phyloP scores from a whole-genome alignment of 768 basidiomycete species.

The Leucocoprinus leucothites region DNA sequence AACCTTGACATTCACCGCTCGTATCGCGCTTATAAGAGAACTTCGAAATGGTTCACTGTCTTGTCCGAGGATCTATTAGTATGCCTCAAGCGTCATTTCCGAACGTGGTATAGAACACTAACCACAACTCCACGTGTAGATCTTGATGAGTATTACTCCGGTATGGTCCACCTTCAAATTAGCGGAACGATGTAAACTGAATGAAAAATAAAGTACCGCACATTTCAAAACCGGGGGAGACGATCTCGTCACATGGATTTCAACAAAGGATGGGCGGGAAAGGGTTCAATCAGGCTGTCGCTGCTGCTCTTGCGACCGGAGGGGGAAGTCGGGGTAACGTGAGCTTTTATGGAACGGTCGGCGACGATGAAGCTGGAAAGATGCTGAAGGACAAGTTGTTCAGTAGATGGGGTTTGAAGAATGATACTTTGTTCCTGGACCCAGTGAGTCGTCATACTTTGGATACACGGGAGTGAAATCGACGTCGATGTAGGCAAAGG shows the following conservation, averaged over 20 bases:
- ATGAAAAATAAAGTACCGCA: slow-evolving; percentile 35
- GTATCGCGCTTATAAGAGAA: neutral
- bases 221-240: slow-evolving; percentile 57
- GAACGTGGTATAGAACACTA: neutral
- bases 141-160: slow-evolving; percentile 57
- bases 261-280: slow-evolving; percentile 56
- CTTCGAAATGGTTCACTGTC: slow-evolving; percentile 21
- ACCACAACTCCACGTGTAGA: slow-evolving; percentile 26
- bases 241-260: slow-evolving; percentile 49
- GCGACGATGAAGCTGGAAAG: slow-evolving; percentile 42
- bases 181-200: neutral
- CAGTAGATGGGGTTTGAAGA: slow-evolving; percentile 34
- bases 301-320: slow-evolving; percentile 50
- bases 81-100: slow-evolving; percentile 14
- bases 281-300: slow-evolving; percentile 63
- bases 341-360: slow-evolving; percentile 50
- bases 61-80: slow-evolving; percentile 52
- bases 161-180: slow-evolving; percentile 24
- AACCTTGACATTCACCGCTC: neutral
- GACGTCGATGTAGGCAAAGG: slow-evolving; percentile 29
- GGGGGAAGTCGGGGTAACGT: slow-evolving; percentile 20
- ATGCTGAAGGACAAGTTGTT: slow-evolving; percentile 40
- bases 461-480: neutral
- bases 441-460: slow-evolving; percentile 17
- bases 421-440: slow-evolving; percentile 2